Evolutionary conservation across 169 alveolate genomes (phyloP).

Genomic region (Plasmodium malariae): DNA sequence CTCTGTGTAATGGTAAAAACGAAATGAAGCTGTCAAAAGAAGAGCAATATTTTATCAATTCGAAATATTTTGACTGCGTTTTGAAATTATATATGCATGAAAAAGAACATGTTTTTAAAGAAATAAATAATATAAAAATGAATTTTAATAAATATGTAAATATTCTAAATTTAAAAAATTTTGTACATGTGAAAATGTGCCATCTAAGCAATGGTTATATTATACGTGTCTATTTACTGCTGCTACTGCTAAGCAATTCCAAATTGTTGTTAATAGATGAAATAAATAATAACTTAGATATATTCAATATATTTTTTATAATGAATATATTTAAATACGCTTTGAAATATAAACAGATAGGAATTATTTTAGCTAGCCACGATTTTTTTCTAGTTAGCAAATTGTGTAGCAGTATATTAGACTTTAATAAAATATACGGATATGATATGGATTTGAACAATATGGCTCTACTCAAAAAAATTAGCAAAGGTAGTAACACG

Average conservation of each 20-base stretch:
- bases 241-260: conserved; percentile 77
- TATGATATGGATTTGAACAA: conserved; percentile 51
- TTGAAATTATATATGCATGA: conserved; percentile 57
- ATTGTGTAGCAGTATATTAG: conserved; percentile 62
- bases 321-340: conserved; percentile 69
- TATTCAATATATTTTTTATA: conserved; percentile 73
- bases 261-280: conserved; percentile 82
- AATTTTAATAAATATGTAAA: conserved; percentile 71
- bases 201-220: conserved; percentile 84
- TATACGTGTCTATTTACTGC: conserved; percentile 81
- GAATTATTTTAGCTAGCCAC: conserved; percentile 68
- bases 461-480: conserved; percentile 38
- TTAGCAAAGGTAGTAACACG: not conserved
- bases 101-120: conserved; percentile 53
- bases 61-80: conserved; percentile 22
- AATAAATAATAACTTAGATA: conserved; percentile 85
- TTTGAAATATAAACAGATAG: conserved; percentile 51
- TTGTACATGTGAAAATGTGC: conserved; percentile 64
- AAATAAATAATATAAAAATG: conserved; percentile 59
- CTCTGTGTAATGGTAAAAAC: not conserved
- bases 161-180: conserved; percentile 79
- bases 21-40: not conserved
- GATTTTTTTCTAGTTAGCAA: conserved; percentile 70
- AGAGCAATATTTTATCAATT: conserved; percentile 19
- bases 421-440: conserved; percentile 51